A percentile compares a stretch with the other conserved stretches of the same genome.
Evolutionary conservation across 345 rosid genomes (phyloP).

Genomic region (Eucalyptus albens): DNA sequence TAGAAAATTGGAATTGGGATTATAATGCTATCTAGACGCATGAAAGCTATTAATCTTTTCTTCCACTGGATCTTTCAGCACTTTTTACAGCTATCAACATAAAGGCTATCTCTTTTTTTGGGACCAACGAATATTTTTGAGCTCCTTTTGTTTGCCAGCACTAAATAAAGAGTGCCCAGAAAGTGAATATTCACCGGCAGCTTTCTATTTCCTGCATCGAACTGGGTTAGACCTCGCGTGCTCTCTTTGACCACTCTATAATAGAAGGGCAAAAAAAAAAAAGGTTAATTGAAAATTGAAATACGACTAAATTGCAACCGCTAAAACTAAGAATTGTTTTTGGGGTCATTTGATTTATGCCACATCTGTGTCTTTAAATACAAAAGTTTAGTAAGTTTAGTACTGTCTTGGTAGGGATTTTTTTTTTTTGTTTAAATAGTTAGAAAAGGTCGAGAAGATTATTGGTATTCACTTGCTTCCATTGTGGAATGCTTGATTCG

Average conservation of each 20-base stretch:
- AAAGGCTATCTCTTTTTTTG: not conserved
- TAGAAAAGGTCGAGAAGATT: not conserved
- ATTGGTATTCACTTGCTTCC: not conserved
- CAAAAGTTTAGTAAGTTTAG: not conserved
- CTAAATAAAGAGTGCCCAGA: not conserved
- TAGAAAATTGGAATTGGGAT: not conserved
- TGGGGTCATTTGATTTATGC: not conserved
- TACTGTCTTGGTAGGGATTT: rapidly evolving
- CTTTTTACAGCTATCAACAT: not conserved
- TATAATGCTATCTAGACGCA: not conserved
- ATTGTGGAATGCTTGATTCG: rapidly evolving
- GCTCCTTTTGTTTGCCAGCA: not conserved
- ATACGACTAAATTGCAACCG: not conserved
- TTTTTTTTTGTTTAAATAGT: not conserved
- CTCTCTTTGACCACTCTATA: not conserved
- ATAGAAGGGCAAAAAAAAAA: not conserved
- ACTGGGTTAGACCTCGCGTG: not conserved
- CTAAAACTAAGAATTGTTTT: not conserved
- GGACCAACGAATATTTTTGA: not conserved
- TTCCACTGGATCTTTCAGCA: not conserved
- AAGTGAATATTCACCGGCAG: not conserved
- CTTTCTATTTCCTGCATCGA: not conserved
- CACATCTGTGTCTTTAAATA: not conserved
- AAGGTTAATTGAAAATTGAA: not conserved
- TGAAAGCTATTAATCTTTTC: not conserved